Evolutionary conservation across 2,329 filamentous ascomycete genomes (phyloP), one percentile per base, ranked within the genome.

Genomic region (Canariomyces notabilis): DNA sequence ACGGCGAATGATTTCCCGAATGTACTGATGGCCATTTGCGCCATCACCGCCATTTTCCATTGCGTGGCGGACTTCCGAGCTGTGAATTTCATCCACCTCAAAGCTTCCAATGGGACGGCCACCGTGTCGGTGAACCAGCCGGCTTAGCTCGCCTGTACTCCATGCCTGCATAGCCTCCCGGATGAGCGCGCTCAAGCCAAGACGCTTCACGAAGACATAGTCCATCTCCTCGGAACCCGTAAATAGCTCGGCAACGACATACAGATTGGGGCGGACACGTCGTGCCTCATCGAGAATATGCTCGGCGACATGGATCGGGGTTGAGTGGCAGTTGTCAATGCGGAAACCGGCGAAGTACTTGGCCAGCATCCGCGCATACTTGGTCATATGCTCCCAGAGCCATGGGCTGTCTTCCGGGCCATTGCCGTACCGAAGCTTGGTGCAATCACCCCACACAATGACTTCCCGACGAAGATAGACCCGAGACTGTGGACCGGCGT

Each of bases 111-210:
- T 96, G 0, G 94, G 93, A 20, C 89, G 82, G 31, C 93, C 93
- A 23, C 89, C 91, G 64, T 98, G 90, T 53, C 85, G 85, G 67
- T 98, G 94, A 9, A 98, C 90, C 26, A 98, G 76, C 37, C 90
- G 78, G 67, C 90, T 96, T 53, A 98, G 75, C 66, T 98, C 94
- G 9, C 80, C 87, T 1, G 93, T 95, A 62, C 86, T 91, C 91
- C 91, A 97, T 23, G 90, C 87, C 65, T 98, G 93, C 94, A 98
- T 98, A 9, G 91, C 91, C 68, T 98, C 93, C 49, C 93, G 83
- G 56, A 98, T 95, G 41, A 98, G 76, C 6, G 89, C 88, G 64
- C 87, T 94, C 46, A 98, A 76, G 5, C 93, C 93, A 2, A 98
- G 79, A 19, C 89, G 81, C 69, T 95, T 94, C 55, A 95, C 90